Percentiles rank a stretch among this genome's conserved stretches.
Evolutionary conservation across 371 early-diverging fungal genomes (phyloP).

Genomic region (Lichtheimia ornata): DNA sequence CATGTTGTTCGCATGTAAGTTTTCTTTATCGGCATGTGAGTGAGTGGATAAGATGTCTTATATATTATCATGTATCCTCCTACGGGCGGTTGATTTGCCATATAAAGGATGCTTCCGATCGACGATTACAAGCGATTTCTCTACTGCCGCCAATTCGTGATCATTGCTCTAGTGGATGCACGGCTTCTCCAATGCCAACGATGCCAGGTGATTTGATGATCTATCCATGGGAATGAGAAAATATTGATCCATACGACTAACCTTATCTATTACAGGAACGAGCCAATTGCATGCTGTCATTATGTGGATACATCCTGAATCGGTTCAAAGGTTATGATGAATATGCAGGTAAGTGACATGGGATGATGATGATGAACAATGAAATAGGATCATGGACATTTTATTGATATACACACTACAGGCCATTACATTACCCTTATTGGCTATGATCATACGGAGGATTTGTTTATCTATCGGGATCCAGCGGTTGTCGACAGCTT

Average conservation of each 20-base stretch:
- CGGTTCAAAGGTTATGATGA: conserved; percentile 8
- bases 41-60: not conserved
- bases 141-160: conserved; percentile 68
- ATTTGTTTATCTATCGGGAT: conserved; percentile 75
- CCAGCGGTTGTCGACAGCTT: conserved; percentile 63
- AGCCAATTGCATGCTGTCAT: conserved; percentile 36
- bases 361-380: conserved; percentile 5
- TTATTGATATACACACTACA: conserved; percentile 9
- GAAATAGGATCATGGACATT: not conserved
- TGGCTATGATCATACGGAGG: conserved; percentile 67
- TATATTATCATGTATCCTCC: not conserved
- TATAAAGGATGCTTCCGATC: conserved; percentile 61
- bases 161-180: conserved; percentile 77
- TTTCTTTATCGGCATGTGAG: not conserved
- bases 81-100: not conserved
- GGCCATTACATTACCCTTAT: conserved; percentile 78
- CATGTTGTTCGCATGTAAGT: conserved; percentile 74
- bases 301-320: conserved; percentile 34
- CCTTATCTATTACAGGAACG: conserved; percentile 32
- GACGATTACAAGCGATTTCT: conserved; percentile 83
- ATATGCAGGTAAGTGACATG: conserved; percentile 1
- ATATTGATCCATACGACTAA: not conserved
- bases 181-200: conserved; percentile 59
- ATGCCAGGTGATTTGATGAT: conserved; percentile 45
- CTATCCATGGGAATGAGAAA: not conserved